Evolutionary conservation across 306 rosid species (phyloP).

Genomic region (Lathyrus sativus): DNA sequence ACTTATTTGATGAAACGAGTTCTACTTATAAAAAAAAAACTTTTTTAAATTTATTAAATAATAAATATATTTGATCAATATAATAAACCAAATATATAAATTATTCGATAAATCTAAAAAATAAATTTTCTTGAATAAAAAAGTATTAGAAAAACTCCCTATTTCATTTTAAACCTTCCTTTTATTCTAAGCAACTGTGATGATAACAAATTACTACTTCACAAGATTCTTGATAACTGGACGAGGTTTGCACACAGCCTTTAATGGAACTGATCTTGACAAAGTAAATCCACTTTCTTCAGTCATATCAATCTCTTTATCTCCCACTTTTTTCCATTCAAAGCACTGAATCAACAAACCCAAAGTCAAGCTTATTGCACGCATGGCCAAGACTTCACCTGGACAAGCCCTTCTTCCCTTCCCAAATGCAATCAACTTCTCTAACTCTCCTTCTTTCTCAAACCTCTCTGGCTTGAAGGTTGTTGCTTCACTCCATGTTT

Average conservation of each 20-base stretch:
- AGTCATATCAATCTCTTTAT: slow-evolving; percentile 18
- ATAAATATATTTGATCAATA: too few species aligned
- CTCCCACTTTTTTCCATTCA: slow-evolving; percentile 27
- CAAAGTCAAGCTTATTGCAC: slow-evolving; percentile 4
- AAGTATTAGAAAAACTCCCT: too few species aligned
- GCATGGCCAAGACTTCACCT: slow-evolving; percentile 25
- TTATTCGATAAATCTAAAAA: too few species aligned
- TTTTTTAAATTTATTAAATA: too few species aligned
- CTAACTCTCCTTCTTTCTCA: slow-evolving; percentile 32
- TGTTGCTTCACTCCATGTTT: slow-evolving; percentile 41
- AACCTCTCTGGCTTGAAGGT: slow-evolving; percentile 46
- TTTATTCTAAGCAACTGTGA: too few species aligned
- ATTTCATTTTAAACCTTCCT: too few species aligned
- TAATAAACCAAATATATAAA: too few species aligned
- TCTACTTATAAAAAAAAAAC: too few species aligned
- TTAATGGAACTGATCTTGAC: not conserved
- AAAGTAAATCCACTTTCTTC: slow-evolving; percentile 19
- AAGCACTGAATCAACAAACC: slow-evolving; percentile 37
- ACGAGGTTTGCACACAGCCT: slow-evolving; percentile 25
- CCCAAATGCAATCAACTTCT: slow-evolving; percentile 35
- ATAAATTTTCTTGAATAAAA: too few species aligned
- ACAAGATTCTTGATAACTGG: not conserved
- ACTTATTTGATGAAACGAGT: too few species aligned
- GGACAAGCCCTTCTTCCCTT: slow-evolving; percentile 40
- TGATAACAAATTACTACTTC: too few species aligned